These are phyloP conservation scores for Sclerotinia borealis DNA, from an alignment of 2,329 filamentous ascomycete genomes.

Conservation along the genomic window DNA sequence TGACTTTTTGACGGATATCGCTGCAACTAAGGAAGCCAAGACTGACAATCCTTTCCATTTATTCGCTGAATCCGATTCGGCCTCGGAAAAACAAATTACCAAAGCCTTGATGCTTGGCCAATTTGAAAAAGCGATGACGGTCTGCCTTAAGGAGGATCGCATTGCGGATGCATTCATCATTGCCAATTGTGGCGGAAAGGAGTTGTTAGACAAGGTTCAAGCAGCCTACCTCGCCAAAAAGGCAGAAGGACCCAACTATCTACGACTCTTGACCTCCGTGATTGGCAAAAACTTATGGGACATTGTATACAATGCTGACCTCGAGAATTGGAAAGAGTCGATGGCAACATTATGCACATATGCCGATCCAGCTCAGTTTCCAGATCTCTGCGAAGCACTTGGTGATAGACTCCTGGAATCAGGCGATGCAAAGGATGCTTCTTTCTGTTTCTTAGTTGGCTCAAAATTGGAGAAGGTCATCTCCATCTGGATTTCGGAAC, in stretches of 20 bases:
- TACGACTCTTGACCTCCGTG: constrained; percentile 83
- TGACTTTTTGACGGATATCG: constrained; percentile 78
- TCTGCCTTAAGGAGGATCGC: constrained; percentile 81
- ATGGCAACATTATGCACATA: constrained; percentile 96
- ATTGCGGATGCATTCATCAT: constrained; percentile 97
- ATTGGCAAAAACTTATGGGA: constrained; percentile 98
- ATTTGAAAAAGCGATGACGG: constrained; percentile 82
- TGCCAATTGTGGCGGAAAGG: constrained; percentile 90
- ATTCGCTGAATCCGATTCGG: constrained; percentile 74
- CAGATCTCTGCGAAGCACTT: constrained; percentile 89
- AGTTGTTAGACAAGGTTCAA: constrained; percentile 90
- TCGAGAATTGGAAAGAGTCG: constrained; percentile 92
- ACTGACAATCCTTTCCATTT: constrained; percentile 93
- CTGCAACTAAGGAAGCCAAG: constrained; percentile 84
- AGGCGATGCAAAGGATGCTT: constrained; percentile 79
- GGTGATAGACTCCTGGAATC: constrained; percentile 82
- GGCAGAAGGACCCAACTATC: constrained; percentile 78
- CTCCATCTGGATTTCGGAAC: constrained; percentile 84
- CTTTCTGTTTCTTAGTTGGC: constrained; percentile 92
- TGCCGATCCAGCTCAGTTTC: constrained; percentile 83
- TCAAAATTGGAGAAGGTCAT: constrained; percentile 98
- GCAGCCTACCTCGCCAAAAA: constrained; percentile 82
- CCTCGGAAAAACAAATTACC: constrained; percentile 81
- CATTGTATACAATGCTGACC: constrained; percentile 90
- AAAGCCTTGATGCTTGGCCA: constrained; percentile 82